A percentile compares a stretch with the other conserved stretches of the same genome.
Evolutionary conservation across 2,329 filamentous ascomycete genomes (phyloP).

Genomic region (Coniochaeta sp.): DNA sequence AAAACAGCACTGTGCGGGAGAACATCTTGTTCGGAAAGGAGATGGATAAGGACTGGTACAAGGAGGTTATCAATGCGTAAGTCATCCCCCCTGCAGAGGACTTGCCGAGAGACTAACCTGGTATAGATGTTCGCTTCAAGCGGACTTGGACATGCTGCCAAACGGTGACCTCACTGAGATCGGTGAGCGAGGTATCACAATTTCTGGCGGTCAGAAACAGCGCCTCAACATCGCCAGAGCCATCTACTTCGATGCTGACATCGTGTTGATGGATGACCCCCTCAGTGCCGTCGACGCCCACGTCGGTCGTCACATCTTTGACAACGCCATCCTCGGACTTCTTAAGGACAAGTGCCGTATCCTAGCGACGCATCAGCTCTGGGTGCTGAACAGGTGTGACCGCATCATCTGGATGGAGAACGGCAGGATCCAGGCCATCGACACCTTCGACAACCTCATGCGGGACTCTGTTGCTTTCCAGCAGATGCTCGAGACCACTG

Average conservation of each 20-base stretch:
- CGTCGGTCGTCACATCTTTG: constrained; percentile 73
- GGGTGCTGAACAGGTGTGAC: constrained; percentile 85
- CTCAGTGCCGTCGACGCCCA: constrained; percentile 64
- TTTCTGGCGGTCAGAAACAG: constrained; percentile 93
- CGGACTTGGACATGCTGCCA: constrained; percentile 86
- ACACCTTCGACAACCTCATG: constrained; percentile 87
- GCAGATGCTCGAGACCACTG: constrained; percentile 78
- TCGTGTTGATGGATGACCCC: constrained; percentile 64
- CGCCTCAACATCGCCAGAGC: constrained; percentile 86
- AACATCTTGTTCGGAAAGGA: constrained; percentile 89
- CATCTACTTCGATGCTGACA: constrained; percentile 62
- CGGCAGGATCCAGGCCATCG: constrained; percentile 75
- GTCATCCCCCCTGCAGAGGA: constrained; percentile 21
- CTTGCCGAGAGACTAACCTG: too few species aligned
- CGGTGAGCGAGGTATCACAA: constrained; percentile 89
- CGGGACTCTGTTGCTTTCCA: constrained; percentile 69
- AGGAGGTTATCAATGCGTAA: constrained; percentile 71
- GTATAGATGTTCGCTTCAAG: constrained; percentile 65
- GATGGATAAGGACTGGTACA: constrained; percentile 71
- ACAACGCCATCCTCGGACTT: constrained; percentile 85
- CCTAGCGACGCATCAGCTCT: constrained; percentile 89
- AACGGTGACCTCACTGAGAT: constrained; percentile 86
- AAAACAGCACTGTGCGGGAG: constrained; percentile 78
- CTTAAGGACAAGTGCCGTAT: constrained; percentile 85
- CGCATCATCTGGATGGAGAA: constrained; percentile 90